Base-by-base conservation (phyloP, 352 stramenopile genomes). In the Phytophthora foliorum region DNA sequence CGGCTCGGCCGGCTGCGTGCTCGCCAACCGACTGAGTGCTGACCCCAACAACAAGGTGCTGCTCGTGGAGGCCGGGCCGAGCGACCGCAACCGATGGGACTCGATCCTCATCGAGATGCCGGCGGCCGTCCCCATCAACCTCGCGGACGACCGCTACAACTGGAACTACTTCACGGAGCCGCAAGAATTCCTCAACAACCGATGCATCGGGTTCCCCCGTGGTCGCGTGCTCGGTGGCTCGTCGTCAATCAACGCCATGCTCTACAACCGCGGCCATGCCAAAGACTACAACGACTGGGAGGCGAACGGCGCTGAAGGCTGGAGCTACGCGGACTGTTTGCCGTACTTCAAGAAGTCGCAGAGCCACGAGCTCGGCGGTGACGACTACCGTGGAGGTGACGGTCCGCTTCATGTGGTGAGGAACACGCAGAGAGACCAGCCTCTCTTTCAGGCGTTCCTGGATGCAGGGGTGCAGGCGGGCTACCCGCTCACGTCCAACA, bases 41-140 rank as follows among this genome's bases (percentile, higher is more conserved):
- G 75, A 97, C 60, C 77, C 81, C n/a, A 78, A 38, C 63, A 93
- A 95, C 63, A 80, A 78, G 29, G 93, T 98, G 69, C 74, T 97
- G 50, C 75, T 98, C 44, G 78, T 98, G 34, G 94, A 98, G 66
- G 89, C 93, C 13, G 94, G 94, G 6, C 85, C 86, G 24, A 94
- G 78, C 59, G 86, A 97, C 69, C 53, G 75, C 31, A 80, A 84
- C 52, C 84, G 90, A 58, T 93, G 86, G 86, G 87, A 97, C 75
- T 96, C 88, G 52, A 92, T 89, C 72, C 93, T 90, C 69, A 95
- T 97, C 63, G 71, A 94, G 59, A 95, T 96, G 86, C 89, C 89
- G 1, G 89, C 89, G 1, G 89, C 84, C 29, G 72, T 96, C 38
- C 93, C 88, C 32, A 91, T 88, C 76, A 94, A 93, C 65, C 77